Base-by-base conservation (phyloP, 306 rosid species). In the Purshia tridentata region DNA sequence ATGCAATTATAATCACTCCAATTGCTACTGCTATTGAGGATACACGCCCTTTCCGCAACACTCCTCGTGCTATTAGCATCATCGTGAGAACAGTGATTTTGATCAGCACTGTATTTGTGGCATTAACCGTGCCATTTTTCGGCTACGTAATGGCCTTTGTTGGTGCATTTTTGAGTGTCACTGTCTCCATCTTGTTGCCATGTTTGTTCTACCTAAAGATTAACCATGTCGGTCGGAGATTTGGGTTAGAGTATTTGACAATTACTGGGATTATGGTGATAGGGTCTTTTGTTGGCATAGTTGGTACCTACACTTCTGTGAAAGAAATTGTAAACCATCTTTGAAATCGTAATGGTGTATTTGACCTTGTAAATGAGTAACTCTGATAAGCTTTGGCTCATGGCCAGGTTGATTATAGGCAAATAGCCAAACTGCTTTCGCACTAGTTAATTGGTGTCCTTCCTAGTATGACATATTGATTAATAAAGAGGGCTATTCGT, bases 181-280 rank as follows among this genome's bases (percentile, higher is more conserved):
- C 82, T 0, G 80, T 69, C 8, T 78, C 96, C 11, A 35, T 82
- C 56, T 16, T 92, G 44, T 61, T 92, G 8, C 97, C 97, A 0
- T 92, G 97, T 49, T 37, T 82, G 0, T 86, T 86, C 77, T 88
- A 92, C 82, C 85, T 92, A 5, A 89, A 92, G 89, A 86, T 92
- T 5, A 74, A 85, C 74, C 74, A 71, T 75, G 48, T 70, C 22
- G 84, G 89, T 16, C 65, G 79, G 14, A 35, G 60, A 5, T 70
- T 87, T 74, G 88, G 96, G 63, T 65, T 77, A 0, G 91, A 89
- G 14, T 78, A 88, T 35, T 46, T 73, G 20, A 13, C 77, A 4
- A 84, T 92, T 9, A 7, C 66, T 1, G 82, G 75, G 37, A 84
- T 92, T 78, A 7, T 92, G n/a, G 12, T 80, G 6, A 9, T 80